A percentile compares a stretch with the other conserved stretches of the same genome.
Conservation (phyloP, 1,284 basidiomycete genomes). For the Coniferiporia weirii region DNA sequence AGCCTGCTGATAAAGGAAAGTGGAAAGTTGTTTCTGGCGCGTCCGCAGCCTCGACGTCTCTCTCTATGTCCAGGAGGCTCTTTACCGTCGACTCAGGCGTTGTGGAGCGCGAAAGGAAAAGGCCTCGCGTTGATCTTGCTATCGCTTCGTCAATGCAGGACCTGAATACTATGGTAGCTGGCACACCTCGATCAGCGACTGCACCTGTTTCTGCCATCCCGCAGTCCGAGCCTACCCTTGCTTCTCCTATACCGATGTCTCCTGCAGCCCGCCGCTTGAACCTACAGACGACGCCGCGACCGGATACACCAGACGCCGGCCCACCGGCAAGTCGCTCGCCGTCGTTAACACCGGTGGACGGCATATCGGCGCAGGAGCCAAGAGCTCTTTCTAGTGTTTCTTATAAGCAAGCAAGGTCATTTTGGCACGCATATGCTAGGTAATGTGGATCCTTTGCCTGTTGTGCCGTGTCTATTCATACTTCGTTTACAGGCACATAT, state of each 20-base stretch:
- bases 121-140: not conserved
- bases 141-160: not conserved
- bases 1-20: not conserved
- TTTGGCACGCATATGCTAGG: conserved; percentile 3
- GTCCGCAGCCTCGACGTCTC: not conserved
- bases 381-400: not conserved
- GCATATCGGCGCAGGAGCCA: not conserved
- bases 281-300: not conserved
- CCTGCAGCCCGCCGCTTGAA: not conserved
- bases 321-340: not conserved
- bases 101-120: not conserved
- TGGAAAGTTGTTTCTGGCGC: not conserved
- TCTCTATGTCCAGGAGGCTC: not conserved
- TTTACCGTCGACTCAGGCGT: not conserved
- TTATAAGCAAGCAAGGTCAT: conserved; percentile 1
- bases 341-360: not conserved
- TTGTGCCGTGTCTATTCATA: not conserved
- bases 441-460: not conserved
- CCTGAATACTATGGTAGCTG: not conserved
- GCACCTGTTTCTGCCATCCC: not conserved
- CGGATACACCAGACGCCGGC: not conserved
- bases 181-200: not conserved
- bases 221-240: not conserved
- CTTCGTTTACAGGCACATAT: not conserved
- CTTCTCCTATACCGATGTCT: not conserved